Evolutionary conservation across 2,329 filamentous ascomycete genomes (phyloP).

Genomic region (Fusarium staphyleae): DNA sequence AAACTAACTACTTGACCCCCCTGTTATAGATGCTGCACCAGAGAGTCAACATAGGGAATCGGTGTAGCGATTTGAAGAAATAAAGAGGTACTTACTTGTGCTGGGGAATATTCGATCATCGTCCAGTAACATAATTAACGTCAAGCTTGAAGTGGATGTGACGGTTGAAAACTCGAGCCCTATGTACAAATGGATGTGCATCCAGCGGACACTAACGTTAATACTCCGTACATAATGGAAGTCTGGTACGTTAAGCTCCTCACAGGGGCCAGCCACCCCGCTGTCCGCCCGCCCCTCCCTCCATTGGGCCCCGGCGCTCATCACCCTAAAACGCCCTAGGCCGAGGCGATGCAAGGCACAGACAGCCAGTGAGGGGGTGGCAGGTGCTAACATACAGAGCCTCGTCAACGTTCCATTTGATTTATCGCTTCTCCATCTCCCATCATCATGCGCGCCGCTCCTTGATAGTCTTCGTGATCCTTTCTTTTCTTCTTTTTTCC

Average conservation of each 20-base stretch:
- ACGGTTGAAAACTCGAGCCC: no score
- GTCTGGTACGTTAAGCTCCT: not conserved
- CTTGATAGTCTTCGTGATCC: constrained; percentile 14
- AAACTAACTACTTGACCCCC: no score
- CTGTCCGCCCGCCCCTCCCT: not conserved
- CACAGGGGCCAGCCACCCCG: constrained; percentile 4
- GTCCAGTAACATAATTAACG: no score
- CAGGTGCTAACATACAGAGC: not conserved
- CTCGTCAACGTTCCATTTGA: not conserved
- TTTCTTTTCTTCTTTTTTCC: not conserved
- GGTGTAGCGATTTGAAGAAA: no score
- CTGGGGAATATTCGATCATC: no score
- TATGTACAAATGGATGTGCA: no score
- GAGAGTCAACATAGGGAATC: no score
- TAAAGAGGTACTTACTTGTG: no score
- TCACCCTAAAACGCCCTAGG: constrained; percentile 3
- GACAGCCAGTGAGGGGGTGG: not conserved
- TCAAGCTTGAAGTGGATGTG: no score
- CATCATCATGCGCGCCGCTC: constrained; percentile 17
- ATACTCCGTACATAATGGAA: no score
- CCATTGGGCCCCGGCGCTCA: constrained; percentile 1
- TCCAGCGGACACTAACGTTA: no score
- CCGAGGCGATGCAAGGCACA: constrained; percentile 11
- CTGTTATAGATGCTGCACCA: no score
- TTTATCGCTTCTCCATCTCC: not conserved